Evolutionary conservation across 257 asterid species (phyloP).

Genomic region (Nemophila menziesii): DNA sequence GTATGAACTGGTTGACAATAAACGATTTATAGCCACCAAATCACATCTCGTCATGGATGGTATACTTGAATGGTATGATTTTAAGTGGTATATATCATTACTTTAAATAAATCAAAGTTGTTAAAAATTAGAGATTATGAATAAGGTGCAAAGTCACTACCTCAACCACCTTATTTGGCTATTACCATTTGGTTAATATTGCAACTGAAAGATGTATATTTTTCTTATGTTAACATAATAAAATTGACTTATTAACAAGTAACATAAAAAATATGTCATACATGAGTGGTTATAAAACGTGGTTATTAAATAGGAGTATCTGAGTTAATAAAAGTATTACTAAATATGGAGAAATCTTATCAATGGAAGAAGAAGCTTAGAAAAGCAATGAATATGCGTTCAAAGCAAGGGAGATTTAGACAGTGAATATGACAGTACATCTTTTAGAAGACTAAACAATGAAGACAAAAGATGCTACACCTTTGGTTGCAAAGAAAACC

Average conservation of each 20-base stretch:
- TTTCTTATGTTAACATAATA: neutral
- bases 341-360: neutral
- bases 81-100: too few species aligned
- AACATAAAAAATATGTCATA: too few species aligned
- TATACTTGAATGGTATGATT: too few species aligned
- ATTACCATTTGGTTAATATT: neutral
- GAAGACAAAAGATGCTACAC: constrained; percentile 2
- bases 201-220: neutral
- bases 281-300: neutral
- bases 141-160: neutral
- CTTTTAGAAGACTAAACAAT: constrained; percentile 21
- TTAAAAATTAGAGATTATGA: neutral
- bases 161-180: constrained; percentile 5
- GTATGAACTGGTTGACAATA: too few species aligned
- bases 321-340: neutral
- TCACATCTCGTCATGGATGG: too few species aligned
- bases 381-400: constrained; percentile 22
- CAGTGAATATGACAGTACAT: constrained; percentile 48
- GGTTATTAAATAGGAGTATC: neutral
- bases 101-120: too few species aligned
- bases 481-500: neutral
- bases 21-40: too few species aligned
- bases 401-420: constrained; percentile 27
- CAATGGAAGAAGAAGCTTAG: neutral
- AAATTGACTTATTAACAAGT: neutral